Evolutionary conservation across 106 monocot species (phyloP), one percentile per base, ranked within the genome.

Genomic region (Iris macrosiphon): DNA sequence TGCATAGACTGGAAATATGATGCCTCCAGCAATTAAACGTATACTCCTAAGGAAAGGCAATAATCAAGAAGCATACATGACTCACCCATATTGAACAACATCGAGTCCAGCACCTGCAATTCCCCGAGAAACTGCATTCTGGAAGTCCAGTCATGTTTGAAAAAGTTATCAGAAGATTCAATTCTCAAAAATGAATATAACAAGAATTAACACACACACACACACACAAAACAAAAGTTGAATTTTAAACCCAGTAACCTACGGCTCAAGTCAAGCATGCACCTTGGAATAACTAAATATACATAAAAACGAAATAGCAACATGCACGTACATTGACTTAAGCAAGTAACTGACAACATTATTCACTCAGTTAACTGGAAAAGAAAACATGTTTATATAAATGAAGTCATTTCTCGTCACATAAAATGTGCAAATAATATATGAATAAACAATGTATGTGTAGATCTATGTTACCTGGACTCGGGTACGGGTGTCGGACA

Each of bases 21-120:
- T 3, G 2, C 34, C 38, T 16, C 7, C n/a, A 58, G 26, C 40
- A 57, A 20, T 40, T 23, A 16, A 41, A 58, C n/a, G n/a, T n/a
- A n/a, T n/a, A n/a, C 34, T 35, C 10, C 10, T 35, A 35, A 6
- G 34, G 34, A 10, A 10, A 7, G 1, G 15, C 6, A 50, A 23
- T 9, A 29, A 46, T 46, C 46, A 29, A 30, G 41, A 13, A 27
- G n/a, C 33, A 28, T 26, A 41, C 13, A 24, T 11, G 47, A 72
- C 94, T 62, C 41, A 95, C 94, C 94, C 94, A 74, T 89, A 95
- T 32, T 86, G 96, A 63, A 90, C 33, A 60, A 96, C 83, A 40
- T 96, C 89, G 22, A 77, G 18, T 52, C 86, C 96, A 77, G 63
- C 64, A 75, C 60, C 25, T 23, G 75, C 55, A 68, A 96, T 52